phyloP scores from a whole-genome alignment of 2,329 filamentous ascomycete genomes.

The Calycina marina region DNA sequence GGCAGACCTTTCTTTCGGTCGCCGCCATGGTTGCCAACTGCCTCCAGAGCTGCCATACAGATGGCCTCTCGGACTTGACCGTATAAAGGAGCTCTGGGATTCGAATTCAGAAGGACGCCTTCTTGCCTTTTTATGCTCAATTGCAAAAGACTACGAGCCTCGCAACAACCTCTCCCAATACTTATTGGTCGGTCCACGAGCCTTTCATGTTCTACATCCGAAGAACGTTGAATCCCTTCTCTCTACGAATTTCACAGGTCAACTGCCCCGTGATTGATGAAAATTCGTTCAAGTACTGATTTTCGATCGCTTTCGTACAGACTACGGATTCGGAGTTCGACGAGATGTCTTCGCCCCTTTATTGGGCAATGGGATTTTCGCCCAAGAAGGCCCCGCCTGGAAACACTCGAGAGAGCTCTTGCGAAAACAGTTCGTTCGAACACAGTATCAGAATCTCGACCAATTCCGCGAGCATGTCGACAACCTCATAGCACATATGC shows the following conservation, averaged over 20 bases:
- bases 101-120: slow-evolving; percentile 19
- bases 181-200: not conserved
- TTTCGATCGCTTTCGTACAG: not conserved
- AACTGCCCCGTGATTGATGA: not conserved
- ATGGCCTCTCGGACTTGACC: slow-evolving; percentile 24
- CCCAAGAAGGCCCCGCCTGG: slow-evolving; percentile 28
- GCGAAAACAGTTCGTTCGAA: slow-evolving; percentile 63
- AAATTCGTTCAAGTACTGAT: not conserved
- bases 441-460: slow-evolving; percentile 65
- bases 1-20: too few species aligned
- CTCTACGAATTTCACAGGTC: slow-evolving; percentile 35
- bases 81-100: slow-evolving; percentile 17
- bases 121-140: slow-evolving; percentile 6
- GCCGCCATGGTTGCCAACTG: slow-evolving; percentile 17
- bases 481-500: not conserved
- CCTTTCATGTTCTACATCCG: slow-evolving; percentile 23
- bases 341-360: slow-evolving; percentile 31
- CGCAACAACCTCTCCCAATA: not conserved
- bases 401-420: slow-evolving; percentile 24
- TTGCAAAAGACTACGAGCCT: not conserved
- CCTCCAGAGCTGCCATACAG: slow-evolving; percentile 21
- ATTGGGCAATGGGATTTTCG: slow-evolving; percentile 39
- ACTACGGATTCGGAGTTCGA: slow-evolving; percentile 31
- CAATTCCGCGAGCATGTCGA: slow-evolving; percentile 15
- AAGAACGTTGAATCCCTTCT: slow-evolving; percentile 40